Evolutionary conservation across 2,329 filamentous ascomycete genomes (phyloP), one percentile per base, ranked within the genome.

Genomic region (Cordyceps sp.): DNA sequence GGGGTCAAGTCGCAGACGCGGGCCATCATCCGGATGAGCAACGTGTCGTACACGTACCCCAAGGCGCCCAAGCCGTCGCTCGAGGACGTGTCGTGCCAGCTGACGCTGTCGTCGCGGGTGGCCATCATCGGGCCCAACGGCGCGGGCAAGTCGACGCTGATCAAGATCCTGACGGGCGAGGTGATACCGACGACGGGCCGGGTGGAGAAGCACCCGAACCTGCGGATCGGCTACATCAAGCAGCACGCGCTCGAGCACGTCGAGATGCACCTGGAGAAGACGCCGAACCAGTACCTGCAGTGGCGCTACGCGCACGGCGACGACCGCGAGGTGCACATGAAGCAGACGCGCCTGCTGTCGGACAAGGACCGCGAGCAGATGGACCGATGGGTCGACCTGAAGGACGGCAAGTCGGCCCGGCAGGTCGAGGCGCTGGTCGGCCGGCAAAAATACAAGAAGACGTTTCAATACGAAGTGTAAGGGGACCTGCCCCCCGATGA

Each of bases 221-320:
- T 98, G 49, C 86, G 90, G 67, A 94, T 98, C 47, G 90, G 90
- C 33, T 98, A 98, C 65, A 96, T 98, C 64, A 96, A 96, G 65
- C 90, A 98, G 64, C 90, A 98, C 57, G 90, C 90, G 28, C 69
- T 98, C 10, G 90, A 98, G 66, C 90, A 98, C 72, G 90, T 98
- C 10, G 88, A 98, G 61, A 93, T 94, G 88, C 90, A 98, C 52
- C 66, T 96, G 45, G 90, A 98, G 59, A 98, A 98, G 73, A 98
- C 90, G 0, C 90, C 90, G 26, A 96, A 93, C 55, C 90, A 98
- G 59, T 98, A 98, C 52, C 70, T 98, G 22, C 90, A 96, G 59
- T 98, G 90, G 90, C 82, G 90, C 47, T 98, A 96, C 52, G 83
- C 83, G 47, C 84, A 96, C 49, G 90, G 90, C 49, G 90, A 96